These are phyloP conservation scores for Xerocomus spinulosus DNA, from an alignment of 768 basidiomycete species.

Conservation along the genomic window DNA sequence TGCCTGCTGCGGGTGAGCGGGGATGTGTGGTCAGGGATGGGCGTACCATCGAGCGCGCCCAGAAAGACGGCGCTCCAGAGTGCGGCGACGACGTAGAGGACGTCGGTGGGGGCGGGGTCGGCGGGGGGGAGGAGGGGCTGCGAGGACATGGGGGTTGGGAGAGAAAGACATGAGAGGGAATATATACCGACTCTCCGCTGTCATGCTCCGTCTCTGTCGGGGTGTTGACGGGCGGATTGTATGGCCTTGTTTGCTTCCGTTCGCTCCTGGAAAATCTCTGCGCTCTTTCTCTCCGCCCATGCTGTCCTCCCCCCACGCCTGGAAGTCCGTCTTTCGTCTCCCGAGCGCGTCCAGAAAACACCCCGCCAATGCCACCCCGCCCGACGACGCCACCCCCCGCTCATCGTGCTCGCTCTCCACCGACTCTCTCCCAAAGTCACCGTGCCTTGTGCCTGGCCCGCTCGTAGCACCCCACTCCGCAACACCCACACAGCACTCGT, in stretches of 20 bases:
- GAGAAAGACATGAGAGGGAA: slow-evolving; percentile 5
- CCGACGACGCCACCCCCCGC: slow-evolving; percentile 67
- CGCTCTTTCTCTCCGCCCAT: slow-evolving; percentile 17
- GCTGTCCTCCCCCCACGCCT: slow-evolving; percentile 28
- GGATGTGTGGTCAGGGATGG: too few species aligned
- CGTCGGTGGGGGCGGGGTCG: slow-evolving; percentile 41
- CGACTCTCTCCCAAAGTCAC: slow-evolving; percentile 48
- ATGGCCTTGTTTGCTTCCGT: not conserved
- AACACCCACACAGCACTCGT: slow-evolving; percentile 38
- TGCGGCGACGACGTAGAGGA: slow-evolving; percentile 68
- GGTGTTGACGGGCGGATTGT: not conserved
- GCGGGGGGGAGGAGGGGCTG: slow-evolving; percentile 47
- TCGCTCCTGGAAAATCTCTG: not conserved
- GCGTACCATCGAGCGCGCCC: slow-evolving; percentile 77
- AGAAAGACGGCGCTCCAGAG: slow-evolving; percentile 83
- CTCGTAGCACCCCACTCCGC: slow-evolving; percentile 7
- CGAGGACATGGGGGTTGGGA: slow-evolving; percentile 31
- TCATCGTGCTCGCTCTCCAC: slow-evolving; percentile 74
- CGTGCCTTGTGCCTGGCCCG: slow-evolving; percentile 30
- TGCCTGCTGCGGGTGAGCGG: slow-evolving; percentile 38
- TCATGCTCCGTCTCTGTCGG: slow-evolving; percentile 32
- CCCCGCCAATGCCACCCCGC: slow-evolving; percentile 32
- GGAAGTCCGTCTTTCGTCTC: slow-evolving; percentile 76
- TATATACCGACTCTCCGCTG: slow-evolving; percentile 26
- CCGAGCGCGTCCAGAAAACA: slow-evolving; percentile 62